Evolutionary conservation across 2,329 filamentous ascomycete genomes (phyloP), one percentile per base, ranked within the genome.

Genomic region (Aspergillus latus): DNA sequence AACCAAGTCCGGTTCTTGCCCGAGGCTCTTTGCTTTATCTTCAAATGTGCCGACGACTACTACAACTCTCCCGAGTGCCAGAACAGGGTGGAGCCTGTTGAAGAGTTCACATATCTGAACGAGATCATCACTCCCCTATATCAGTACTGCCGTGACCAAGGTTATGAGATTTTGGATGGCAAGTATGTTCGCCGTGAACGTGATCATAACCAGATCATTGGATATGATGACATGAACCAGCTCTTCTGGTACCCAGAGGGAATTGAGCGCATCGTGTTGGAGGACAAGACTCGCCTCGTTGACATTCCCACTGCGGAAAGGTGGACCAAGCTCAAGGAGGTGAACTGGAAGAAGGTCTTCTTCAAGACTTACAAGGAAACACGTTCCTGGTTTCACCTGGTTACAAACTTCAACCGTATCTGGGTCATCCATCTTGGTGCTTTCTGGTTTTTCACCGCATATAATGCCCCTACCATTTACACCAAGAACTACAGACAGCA

Each of bases 301-400:
- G 94, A 99, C 71, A 81, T 97, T 2, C 90, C 92, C 2, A 89
- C 92, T 0, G 87, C 88, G 4, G 91, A 97, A 76, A 87, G 94
- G 52, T 99, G 90, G 76, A 77, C 89, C 54, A 96, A 96, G 75
- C 82, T 99, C 26, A 90, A 93, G 74, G 93, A 99, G 9, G 90
- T 99, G 11, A 82, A 89, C 66, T 99, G 94, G 94, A 97, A 97
- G 77, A 99, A 99, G 79, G 92, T 89, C 3, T 99, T 99, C 78
- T 99, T 99, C 86, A 99, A 99, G 84, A 99, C 94, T 0, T 99
- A 97, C 83, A 94, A 90, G 76, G 94, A 99, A 75, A 93, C 91
- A 4, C 88, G 94, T 53, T 99, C 94, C 0, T 99, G 93, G 93
- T 94, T 96, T 80, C 94, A 99, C 76, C 81, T 97, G 78, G 74